Evolutionary conservation across 2,329 filamentous ascomycete species (phyloP).

Genomic region (Trichoderma lentiforme): DNA sequence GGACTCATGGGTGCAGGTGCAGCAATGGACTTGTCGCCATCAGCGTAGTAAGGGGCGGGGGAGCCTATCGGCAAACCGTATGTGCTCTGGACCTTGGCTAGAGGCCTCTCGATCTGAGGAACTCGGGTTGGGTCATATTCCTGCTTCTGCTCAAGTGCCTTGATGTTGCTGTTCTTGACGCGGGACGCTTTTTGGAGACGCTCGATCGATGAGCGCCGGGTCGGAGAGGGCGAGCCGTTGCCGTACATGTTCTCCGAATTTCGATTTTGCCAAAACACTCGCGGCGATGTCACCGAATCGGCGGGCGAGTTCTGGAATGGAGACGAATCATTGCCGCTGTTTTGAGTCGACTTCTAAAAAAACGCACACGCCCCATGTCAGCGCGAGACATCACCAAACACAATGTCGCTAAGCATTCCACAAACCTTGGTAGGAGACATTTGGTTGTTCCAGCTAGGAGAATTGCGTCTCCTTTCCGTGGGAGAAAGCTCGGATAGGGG

Average conservation of each 20-base stretch:
- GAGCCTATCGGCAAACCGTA: constrained; percentile 57
- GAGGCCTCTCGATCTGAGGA: constrained; percentile 75
- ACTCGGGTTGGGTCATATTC: constrained; percentile 84
- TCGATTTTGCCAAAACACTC: constrained; percentile 86
- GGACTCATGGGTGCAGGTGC: constrained; percentile 27
- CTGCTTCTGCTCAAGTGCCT: constrained; percentile 85
- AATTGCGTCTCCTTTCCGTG: constrained; percentile 83
- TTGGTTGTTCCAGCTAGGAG: constrained; percentile 85
- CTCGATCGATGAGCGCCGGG: constrained; percentile 87
- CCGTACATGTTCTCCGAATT: constrained; percentile 74
- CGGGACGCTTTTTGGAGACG: constrained; percentile 90
- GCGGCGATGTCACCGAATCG: constrained; percentile 66
- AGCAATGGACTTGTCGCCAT: constrained; percentile 45
- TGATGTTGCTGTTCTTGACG: constrained; percentile 97
- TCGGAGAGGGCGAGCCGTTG: constrained; percentile 63
- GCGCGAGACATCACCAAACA: constrained; percentile 7
- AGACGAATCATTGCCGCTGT: constrained; percentile 71
- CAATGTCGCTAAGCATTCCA: constrained; percentile 16
- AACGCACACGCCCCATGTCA: constrained; percentile 20
- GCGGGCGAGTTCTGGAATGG: constrained; percentile 83
- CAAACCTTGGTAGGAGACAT: constrained; percentile 39
- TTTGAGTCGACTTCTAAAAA: constrained; percentile 62
- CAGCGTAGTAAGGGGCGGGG: constrained; percentile 44
- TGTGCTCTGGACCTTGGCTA: constrained; percentile 71
- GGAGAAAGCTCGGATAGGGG: constrained; percentile 87